Evolutionary conservation across 2,329 filamentous ascomycete genomes (phyloP).

Genomic region (Fusarium illudens): DNA sequence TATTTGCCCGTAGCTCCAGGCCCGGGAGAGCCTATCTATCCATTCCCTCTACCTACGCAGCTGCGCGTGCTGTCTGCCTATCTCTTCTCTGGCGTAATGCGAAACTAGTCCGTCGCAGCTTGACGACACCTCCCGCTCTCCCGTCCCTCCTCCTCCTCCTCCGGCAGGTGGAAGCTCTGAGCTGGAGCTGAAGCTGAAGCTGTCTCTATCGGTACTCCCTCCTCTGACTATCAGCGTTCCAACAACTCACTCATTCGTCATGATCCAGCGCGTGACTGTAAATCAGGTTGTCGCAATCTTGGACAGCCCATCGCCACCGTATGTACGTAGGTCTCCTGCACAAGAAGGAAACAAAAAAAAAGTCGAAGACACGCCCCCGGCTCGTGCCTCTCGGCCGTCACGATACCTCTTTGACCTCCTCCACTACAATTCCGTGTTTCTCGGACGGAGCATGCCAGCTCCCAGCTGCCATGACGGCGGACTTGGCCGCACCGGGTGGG

Average conservation of each 20-base stretch:
- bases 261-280: conserved; percentile 13
- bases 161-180: not conserved
- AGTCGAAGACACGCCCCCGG: conserved; percentile 12
- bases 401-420: not conserved
- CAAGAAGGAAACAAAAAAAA: too few relatives aligned
- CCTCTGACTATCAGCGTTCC: not conserved
- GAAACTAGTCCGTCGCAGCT: conserved; percentile 23
- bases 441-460: not conserved
- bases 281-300: conserved; percentile 9
- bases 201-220: not conserved
- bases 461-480: not conserved
- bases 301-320: conserved; percentile 17
- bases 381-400: conserved; percentile 17
- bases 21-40: conserved; percentile 33
- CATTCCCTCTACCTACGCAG: too few relatives aligned
- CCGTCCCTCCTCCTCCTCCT: conserved; percentile 14
- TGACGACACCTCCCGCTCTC: conserved; percentile 29
- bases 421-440: not conserved
- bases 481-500: conserved; percentile 32
- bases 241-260: conserved; percentile 21
- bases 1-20: conserved; percentile 1
- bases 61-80: not conserved
- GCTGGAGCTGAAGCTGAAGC: too few relatives aligned
- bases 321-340: too few relatives aligned
- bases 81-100: conserved; percentile 22